phyloP scores from a whole-genome alignment of 805 yeast species.

The Yamadazyma ubonensis region DNA sequence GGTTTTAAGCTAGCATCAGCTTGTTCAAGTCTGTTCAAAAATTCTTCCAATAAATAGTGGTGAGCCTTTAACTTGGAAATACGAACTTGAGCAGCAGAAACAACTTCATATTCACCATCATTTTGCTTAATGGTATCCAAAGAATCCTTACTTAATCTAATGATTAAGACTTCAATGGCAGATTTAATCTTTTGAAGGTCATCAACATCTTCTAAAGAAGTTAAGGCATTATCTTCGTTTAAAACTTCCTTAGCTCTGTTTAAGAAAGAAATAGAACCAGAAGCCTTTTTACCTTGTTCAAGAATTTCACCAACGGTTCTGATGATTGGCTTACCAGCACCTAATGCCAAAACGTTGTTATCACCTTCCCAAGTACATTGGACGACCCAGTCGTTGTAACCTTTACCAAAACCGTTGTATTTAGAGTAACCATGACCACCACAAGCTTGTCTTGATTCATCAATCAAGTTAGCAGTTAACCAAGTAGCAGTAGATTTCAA shows the following conservation, averaged over 20 bases:
- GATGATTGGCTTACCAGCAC: slow-evolving; percentile 41
- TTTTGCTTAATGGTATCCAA: slow-evolving; percentile 25
- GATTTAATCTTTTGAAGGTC: slow-evolving; percentile 31
- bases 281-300: slow-evolving; percentile 29
- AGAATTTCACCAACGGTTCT: slow-evolving; percentile 30
- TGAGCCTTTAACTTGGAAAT: slow-evolving; percentile 45
- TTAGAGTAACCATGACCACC: slow-evolving; percentile 50
- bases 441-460: slow-evolving; percentile 45
- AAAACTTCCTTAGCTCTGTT: slow-evolving; percentile 23
- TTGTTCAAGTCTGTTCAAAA: slow-evolving; percentile 21
- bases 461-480: slow-evolving; percentile 42
- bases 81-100: slow-evolving; percentile 37
- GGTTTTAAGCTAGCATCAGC: slow-evolving; percentile 25
- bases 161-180: slow-evolving; percentile 42
- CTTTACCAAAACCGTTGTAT: slow-evolving; percentile 46
- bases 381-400: slow-evolving; percentile 46
- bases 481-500: slow-evolving; percentile 46
- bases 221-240: slow-evolving; percentile 32
- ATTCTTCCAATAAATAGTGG: slow-evolving; percentile 38
- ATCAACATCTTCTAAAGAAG: slow-evolving; percentile 24
- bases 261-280: slow-evolving; percentile 36
- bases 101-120: slow-evolving; percentile 33
- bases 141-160: slow-evolving; percentile 32
- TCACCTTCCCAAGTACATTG: slow-evolving; percentile 53
- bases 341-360: slow-evolving; percentile 43